Base-by-base conservation (phyloP, 2,329 filamentous ascomycete genomes). In the Coniochaeta sp. region DNA sequence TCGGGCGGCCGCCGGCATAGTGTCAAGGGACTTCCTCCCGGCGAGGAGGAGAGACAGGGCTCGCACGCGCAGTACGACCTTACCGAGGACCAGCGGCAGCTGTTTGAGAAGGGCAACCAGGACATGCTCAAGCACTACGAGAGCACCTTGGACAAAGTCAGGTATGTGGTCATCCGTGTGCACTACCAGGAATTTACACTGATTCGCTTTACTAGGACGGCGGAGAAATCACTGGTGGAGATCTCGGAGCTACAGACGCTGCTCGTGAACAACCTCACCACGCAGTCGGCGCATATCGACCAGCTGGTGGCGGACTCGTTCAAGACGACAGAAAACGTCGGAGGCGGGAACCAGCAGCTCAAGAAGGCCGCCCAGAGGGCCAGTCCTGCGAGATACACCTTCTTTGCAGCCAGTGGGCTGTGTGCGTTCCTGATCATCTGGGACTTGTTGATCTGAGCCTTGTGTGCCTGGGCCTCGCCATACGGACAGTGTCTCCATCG, bases 111-210 rank as follows among this genome's bases (percentile, higher is more conserved):
- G 74, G 93, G 96, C 70, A 97, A 98, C 71, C 88, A 92, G 73
- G 88, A 91, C 64, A 92, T 99, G 87, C 81, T 98, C 67, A 90
- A 89, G 73, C 90, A 96, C 74, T 96, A 96, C 73, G 91, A 97
- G 74, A 91, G 89, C 75, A 92, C 90, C n/a, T 78, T 98, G 71
- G 89, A 93, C 73, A 95, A 98, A 81, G 91, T 98, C 65, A 90
- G 89, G 90, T 96, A 83, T 59, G 89, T 82, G 22, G 9, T 47
- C 4, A 30, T 16, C 19, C 24, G 12, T 58, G 4, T 34, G 7
- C 42, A 1, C 5, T 12, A 47, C 5, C 22, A 14, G 42, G 42
- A 2, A 47, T 47, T n/a, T 32, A 62, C 30, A 2, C 50, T 34
- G 24, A 56, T 38, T 22, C 2, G 4, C 5, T 38, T 28, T 34